Conservation (phyloP, 2,329 filamentous ascomycete species). For the Trichoderma simmonsii region DNA sequence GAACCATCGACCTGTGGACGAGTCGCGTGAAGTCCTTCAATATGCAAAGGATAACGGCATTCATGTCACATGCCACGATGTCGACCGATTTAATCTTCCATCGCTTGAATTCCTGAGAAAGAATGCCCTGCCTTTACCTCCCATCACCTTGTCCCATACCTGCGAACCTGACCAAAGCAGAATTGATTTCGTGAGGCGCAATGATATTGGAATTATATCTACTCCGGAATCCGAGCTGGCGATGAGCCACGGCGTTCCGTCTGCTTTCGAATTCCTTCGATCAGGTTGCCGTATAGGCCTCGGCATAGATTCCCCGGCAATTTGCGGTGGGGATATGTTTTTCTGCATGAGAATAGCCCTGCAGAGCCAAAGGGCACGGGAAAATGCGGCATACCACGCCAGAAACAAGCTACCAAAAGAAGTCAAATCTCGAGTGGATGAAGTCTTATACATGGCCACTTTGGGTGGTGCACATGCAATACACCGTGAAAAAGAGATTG, state of each 20-base stretch:
- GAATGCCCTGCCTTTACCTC: neutral
- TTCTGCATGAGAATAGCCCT: neutral
- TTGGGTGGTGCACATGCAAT: neutral
- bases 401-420: neutral
- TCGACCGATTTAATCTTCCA: neutral
- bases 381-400: neutral
- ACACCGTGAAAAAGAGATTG: neutral
- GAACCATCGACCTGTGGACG: neutral
- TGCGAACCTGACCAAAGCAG: neutral
- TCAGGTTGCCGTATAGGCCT: neutral
- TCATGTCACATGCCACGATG: neutral
- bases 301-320: neutral
- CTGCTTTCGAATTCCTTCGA: neutral
- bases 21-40: neutral
- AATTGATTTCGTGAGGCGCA: neutral
- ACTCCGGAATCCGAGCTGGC: neutral
- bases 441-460: neutral
- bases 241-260: neutral
- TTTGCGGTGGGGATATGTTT: neutral
- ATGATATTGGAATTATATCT: neutral
- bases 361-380: neutral
- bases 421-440: neutral
- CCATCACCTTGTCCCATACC: neutral
- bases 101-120: neutral
- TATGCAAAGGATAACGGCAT: neutral